Percentiles rank a stretch among this genome's conserved stretches.
phyloP scores from a whole-genome alignment of 2,329 filamentous ascomycete genomes.

The Colletotrichum kahawae region DNA sequence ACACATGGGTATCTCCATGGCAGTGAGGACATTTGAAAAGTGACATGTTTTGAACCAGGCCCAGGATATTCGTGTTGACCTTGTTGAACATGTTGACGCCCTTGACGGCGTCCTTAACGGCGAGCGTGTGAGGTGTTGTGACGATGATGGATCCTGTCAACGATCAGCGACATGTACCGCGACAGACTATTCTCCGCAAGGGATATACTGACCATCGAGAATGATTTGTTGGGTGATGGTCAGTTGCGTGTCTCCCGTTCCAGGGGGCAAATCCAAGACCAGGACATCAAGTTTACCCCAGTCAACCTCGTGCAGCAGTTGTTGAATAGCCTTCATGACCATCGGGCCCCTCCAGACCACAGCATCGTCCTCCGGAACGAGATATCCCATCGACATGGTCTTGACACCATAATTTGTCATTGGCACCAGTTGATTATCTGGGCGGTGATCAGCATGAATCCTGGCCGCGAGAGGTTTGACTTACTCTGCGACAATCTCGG shows the following conservation, averaged over 20 bases:
- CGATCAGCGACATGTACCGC: background rate
- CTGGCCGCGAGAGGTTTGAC: background rate
- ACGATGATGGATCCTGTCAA: conserved; percentile 78
- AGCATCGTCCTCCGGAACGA: conserved; percentile 79
- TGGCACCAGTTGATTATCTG: conserved; percentile 82
- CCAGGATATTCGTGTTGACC: conserved; percentile 79
- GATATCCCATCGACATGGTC: conserved; percentile 98
- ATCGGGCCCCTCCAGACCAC: conserved; percentile 96
- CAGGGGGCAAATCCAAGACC: conserved; percentile 89
- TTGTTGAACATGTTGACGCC: conserved; percentile 93
- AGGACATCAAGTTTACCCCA: conserved; percentile 91
- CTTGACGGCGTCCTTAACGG: conserved; percentile 88
- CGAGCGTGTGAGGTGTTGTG: conserved; percentile 91
- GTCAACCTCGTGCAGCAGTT: conserved; percentile 92
- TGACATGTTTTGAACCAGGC: conserved; percentile 92
- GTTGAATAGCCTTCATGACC: conserved; percentile 97
- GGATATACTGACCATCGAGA: conserved; percentile 69
- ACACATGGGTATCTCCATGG: conserved; percentile 74
- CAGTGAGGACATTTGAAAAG: conserved; percentile 84
- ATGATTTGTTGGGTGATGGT: conserved; percentile 95
- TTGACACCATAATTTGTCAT: conserved; percentile 94
- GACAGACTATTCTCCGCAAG: background rate
- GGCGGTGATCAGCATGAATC: background rate
- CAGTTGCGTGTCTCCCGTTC: conserved; percentile 93
- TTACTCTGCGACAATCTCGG: conserved; percentile 76